phyloP scores from a whole-genome alignment of 495 filamentous ascomycete genomes.

The Podospora pseudoanserina region DNA sequence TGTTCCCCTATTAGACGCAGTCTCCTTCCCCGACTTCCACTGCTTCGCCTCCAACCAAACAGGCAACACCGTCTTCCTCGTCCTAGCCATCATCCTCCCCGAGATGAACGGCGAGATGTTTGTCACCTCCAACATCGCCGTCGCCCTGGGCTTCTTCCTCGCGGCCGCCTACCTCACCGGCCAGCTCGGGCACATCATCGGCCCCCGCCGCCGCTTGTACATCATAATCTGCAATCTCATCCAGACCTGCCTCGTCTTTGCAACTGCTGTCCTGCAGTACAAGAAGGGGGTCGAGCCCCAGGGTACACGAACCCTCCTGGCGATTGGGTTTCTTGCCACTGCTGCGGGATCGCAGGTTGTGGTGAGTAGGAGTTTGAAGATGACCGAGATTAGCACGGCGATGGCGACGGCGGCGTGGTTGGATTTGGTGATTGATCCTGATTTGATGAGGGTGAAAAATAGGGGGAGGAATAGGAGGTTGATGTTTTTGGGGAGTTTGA shows the following conservation, averaged over 20 bases:
- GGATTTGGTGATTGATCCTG: slow-evolving; percentile 55
- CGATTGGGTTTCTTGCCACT: slow-evolving; percentile 52
- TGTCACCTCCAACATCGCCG: slow-evolving; percentile 49
- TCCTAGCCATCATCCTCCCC: slow-evolving; percentile 53
- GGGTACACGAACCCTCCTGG: slow-evolving; percentile 38
- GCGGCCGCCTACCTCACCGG: slow-evolving; percentile 51
- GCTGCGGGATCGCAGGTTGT: slow-evolving; percentile 59
- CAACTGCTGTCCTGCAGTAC: slow-evolving; percentile 48
- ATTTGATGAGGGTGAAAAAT: slow-evolving; percentile 44
- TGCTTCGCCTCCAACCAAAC: slow-evolving; percentile 66
- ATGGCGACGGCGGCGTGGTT: slow-evolving; percentile 66
- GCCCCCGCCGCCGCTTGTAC: slow-evolving; percentile 49
- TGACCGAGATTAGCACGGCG: slow-evolving; percentile 63
- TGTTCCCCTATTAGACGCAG: slow-evolving; percentile 44
- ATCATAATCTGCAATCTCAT: slow-evolving; percentile 49
- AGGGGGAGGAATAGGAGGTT: slow-evolving; percentile 49
- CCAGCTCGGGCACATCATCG: slow-evolving; percentile 53
- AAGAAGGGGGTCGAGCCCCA: slow-evolving; percentile 29
- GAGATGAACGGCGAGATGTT: slow-evolving; percentile 47
- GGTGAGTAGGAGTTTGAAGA: slow-evolving; percentile 49
- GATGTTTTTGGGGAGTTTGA: slow-evolving; percentile 48
- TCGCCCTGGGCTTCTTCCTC: slow-evolving; percentile 54
- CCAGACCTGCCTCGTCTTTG: slow-evolving; percentile 54
- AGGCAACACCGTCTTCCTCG: slow-evolving; percentile 57
- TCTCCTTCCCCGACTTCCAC: slow-evolving; percentile 58